phyloP scores from a whole-genome alignment of 805 yeast genomes.

The Scheffersomyces lignosus region DNA sequence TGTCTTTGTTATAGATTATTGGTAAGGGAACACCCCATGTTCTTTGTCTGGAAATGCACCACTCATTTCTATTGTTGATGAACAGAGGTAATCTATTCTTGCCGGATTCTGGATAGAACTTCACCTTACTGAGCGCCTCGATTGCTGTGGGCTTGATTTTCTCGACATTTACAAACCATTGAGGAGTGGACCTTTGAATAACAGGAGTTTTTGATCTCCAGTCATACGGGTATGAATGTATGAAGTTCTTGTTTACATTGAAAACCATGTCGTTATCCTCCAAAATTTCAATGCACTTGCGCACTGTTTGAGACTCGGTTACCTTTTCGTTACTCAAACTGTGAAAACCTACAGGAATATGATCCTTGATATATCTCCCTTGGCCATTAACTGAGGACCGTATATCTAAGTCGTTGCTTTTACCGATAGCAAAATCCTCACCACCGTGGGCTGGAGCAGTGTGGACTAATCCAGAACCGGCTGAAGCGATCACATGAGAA shows the following conservation, averaged over 20 bases:
- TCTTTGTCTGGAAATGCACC: conserved; percentile 98
- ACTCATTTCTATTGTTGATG: conserved; percentile 76
- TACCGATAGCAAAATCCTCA: conserved; percentile 82
- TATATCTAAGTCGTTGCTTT: conserved; percentile 53
- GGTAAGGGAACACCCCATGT: conserved; percentile 99
- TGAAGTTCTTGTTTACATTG: conserved; percentile 48
- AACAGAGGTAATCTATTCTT: conserved; percentile 69
- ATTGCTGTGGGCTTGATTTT: conserved; percentile 65
- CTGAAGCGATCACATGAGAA: conserved; percentile 70
- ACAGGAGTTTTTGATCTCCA: conserved; percentile 97
- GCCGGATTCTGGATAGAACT: conserved; percentile 76
- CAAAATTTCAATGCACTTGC: conserved; percentile 57
- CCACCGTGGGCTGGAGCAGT: conserved; percentile 98
- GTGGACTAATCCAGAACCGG: conserved; percentile 96
- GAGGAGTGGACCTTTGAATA: conserved; percentile 93
- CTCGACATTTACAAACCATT: conserved; percentile 91
- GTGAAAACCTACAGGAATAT: conserved; percentile 46
- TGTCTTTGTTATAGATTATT: conserved; percentile 58
- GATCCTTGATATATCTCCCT: conserved; percentile 64
- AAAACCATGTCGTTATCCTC: conserved; percentile 45
- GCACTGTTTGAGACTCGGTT: conserved; percentile 22
- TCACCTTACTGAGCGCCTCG: conserved; percentile 58
- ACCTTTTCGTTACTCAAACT: conserved; percentile 46
- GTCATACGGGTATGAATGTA: conserved; percentile 92
- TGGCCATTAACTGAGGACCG: conserved; percentile 76